These are phyloP conservation scores for Eucalyptus melliodora DNA, from an alignment of 345 rosid species.

Conservation along the genomic window DNA sequence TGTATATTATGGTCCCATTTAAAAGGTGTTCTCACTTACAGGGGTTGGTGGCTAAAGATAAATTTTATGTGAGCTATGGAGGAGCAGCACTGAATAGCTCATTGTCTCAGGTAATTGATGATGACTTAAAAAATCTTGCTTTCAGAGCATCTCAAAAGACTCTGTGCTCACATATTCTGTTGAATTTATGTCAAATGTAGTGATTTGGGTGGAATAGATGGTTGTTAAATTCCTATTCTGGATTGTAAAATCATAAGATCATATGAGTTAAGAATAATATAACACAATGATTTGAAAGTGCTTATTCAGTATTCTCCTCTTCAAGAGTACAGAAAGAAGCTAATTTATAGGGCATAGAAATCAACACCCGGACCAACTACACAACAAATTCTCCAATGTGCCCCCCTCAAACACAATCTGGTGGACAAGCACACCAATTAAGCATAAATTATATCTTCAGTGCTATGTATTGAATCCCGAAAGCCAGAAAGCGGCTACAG, in stretches of 20 bases:
- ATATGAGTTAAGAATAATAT: background rate
- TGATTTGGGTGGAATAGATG: background rate
- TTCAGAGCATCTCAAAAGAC: background rate
- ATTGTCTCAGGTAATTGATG: conserved; percentile 51
- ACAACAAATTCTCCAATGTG: background rate
- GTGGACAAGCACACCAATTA: background rate
- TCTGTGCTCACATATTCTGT: background rate
- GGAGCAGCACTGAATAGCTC: conserved; percentile 70
- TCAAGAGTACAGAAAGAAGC: background rate
- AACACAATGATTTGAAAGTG: background rate
- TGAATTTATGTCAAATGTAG: background rate
- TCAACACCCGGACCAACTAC: background rate
- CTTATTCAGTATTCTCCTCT: background rate
- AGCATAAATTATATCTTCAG: background rate
- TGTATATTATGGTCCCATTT: background rate
- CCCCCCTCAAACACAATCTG: background rate
- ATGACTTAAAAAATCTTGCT: background rate
- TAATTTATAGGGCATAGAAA: background rate
- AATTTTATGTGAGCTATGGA: conserved; percentile 90
- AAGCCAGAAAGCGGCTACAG: background rate
- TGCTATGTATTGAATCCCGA: background rate
- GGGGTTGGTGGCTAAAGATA: conserved; percentile 95
- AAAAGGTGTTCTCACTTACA: background rate
- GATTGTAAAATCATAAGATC: background rate
- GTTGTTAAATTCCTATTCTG: background rate